Evolutionary conservation across 164 flowering plant species (phyloP), one percentile per base, ranked within the genome.

Genomic region (Vitis amurensis): DNA sequence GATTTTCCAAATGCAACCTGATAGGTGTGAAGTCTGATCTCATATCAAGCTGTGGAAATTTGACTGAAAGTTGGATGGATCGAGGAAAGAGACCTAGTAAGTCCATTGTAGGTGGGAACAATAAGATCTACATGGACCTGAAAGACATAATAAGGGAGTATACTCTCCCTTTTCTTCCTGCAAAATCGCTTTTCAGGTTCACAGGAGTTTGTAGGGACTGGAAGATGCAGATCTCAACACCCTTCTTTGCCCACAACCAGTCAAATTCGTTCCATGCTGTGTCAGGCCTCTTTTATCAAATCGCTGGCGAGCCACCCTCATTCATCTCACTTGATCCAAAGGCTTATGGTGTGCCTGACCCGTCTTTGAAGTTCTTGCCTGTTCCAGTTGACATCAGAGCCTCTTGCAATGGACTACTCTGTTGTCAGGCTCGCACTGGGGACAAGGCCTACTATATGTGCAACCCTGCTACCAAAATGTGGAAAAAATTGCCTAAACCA

Each of bases 211-310:
- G 86, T 73, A 72, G 80, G 59, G 87, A 82, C 48, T 86, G 90
- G 90, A 82, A 78, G 64, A 73, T 64, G 9, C 71, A 64, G 64
- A 83, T 84, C 23, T 59, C 76, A 7, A 66, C 63, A 55, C 90
- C 87, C 6, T 84, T 86, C 70, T 82, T 86, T 68, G 81, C 78
- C 27, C 87, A 86, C 78, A 84, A 67, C 48, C 87, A 86, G 68
- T 77, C 87, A 27, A 59, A 58, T 66, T 70, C 60, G 9, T 81
- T 58, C 62, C 73, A 49, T 6, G 50, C 64, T 19, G 10, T 75
- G 30, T 77, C 81, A 10, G 87, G 90, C 53, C 55, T 84, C 60
- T 82, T 86, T 72, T 62, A 7, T 57, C 84, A 82, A 70, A 4
- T 51, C 13, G 17, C 27, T 6, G 56, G 71, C 6, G 63, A 50